A percentile compares a stretch with the other conserved stretches of the same genome.
Conservation (phyloP, 257 asterid species). For the Salvia rosmarinus region DNA sequence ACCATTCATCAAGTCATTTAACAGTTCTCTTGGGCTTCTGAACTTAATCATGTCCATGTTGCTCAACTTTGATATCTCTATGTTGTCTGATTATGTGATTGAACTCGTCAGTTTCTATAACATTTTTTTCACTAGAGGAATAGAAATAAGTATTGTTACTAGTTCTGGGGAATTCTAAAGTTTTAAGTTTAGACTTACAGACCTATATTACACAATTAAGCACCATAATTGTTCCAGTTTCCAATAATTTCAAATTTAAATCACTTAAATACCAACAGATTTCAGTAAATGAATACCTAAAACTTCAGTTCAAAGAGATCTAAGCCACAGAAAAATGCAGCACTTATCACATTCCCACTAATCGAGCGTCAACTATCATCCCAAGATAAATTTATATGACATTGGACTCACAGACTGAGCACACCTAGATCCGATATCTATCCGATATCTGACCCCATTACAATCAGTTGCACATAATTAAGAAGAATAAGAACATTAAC, state of each 20-base stretch:
- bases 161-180: background rate
- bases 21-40: constrained; percentile 47
- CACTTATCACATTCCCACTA: constrained; percentile 10
- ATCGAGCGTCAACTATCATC: background rate
- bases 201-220: constrained; percentile 9
- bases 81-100: constrained; percentile 20
- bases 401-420: background rate
- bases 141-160: background rate
- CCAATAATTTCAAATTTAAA: constrained; percentile 7
- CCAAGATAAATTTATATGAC: background rate
- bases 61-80: constrained; percentile 30
- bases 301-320: constrained; percentile 22
- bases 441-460: constrained; percentile 15
- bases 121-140: background rate
- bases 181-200: background rate
- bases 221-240: constrained; percentile 16
- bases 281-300: constrained; percentile 7
- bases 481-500: constrained; percentile 14
- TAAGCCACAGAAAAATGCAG: constrained; percentile 26
- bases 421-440: constrained; percentile 30
- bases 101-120: constrained; percentile 27
- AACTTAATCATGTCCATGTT: constrained; percentile 33
- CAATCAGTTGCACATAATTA: constrained; percentile 10
- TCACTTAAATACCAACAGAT: constrained; percentile 12
- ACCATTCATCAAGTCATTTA: constrained; percentile 47